Conservation (phyloP, 1,139 yeast genomes). For the Debaryomyces psychrophilus region DNA sequence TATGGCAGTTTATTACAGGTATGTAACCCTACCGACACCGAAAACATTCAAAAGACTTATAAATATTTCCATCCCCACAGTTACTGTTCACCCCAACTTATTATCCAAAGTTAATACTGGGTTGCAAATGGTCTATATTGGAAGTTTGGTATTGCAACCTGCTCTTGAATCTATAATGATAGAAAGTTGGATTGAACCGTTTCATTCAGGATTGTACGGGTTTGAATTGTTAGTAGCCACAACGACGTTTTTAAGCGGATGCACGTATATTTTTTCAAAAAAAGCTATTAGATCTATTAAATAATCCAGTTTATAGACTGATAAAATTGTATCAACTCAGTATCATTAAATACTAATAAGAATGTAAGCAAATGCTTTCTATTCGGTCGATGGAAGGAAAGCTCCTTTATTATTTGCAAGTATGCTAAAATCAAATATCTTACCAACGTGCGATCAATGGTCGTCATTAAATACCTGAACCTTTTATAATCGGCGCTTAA, state of each 20-base stretch:
- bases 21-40: conserved; percentile 73
- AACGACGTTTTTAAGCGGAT: conserved; percentile 80
- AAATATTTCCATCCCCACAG: conserved; percentile 79
- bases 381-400: conserved; percentile 1
- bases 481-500: conserved; percentile 6
- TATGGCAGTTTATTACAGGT: conserved; percentile 77
- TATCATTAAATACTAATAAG: conserved; percentile 12
- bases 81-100: conserved; percentile 86
- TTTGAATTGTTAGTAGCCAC: conserved; percentile 57
- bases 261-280: conserved; percentile 70
- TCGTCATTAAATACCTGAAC: conserved; percentile 3
- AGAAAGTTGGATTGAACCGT: conserved; percentile 15
- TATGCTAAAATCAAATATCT: conserved; percentile 5
- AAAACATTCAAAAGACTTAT: conserved; percentile 66
- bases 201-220: conserved; percentile 18
- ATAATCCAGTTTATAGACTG: conserved; percentile 12
- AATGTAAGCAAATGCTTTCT: conserved; percentile 12
- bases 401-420: conserved; percentile 2
- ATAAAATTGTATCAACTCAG: conserved; percentile 11
- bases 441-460: neutral
- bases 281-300: conserved; percentile 60
- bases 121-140: conserved; percentile 89
- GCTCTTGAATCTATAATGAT: conserved; percentile 43
- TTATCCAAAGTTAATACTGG: conserved; percentile 89
- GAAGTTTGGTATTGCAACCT: conserved; percentile 70